Evolutionary conservation across 2,329 filamentous ascomycete species (phyloP).

Genomic region (Colletotrichum sp.): DNA sequence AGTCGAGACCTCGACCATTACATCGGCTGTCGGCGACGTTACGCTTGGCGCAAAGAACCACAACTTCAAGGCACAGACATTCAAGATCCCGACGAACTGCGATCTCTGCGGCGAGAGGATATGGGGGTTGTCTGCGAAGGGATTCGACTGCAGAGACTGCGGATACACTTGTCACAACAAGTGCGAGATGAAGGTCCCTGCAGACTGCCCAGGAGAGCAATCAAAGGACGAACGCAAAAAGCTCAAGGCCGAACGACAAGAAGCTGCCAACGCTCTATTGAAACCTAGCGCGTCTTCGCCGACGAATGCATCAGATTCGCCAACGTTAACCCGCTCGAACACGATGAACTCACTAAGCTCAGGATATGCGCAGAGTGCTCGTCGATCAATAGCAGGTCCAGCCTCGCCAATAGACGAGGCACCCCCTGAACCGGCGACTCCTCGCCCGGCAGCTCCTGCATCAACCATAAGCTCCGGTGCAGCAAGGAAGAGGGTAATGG

Average conservation of each 20-base stretch:
- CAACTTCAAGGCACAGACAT: slow-evolving; percentile 98
- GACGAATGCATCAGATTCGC: slow-evolving; percentile 63
- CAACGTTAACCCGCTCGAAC: slow-evolving; percentile 76
- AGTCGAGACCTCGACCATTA: slow-evolving; percentile 92
- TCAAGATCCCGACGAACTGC: slow-evolving; percentile 99
- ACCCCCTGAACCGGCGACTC: slow-evolving; percentile 38
- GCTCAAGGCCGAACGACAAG: slow-evolving; percentile 85
- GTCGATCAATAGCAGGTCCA: slow-evolving; percentile 71
- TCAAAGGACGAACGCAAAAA: slow-evolving; percentile 96
- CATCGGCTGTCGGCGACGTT: slow-evolving; percentile 88
- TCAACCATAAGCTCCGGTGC: slow-evolving; percentile 29
- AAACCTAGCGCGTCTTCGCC: slow-evolving; percentile 42
- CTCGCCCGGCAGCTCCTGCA: slow-evolving; percentile 25
- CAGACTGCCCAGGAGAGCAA: slow-evolving; percentile 93
- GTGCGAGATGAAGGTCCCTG: slow-evolving; percentile 98
- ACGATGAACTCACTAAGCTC: slow-evolving; percentile 92
- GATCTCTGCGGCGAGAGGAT: slow-evolving; percentile 96
- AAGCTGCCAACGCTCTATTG: slow-evolving; percentile 69
- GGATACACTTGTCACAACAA: slow-evolving; percentile 99
- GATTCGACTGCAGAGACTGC: slow-evolving; percentile 94
- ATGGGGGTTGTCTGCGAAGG: slow-evolving; percentile 96
- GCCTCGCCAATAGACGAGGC: slow-evolving; percentile 57
- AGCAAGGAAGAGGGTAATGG: slow-evolving; percentile 73
- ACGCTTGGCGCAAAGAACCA: slow-evolving; percentile 93
- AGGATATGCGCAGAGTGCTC: slow-evolving; percentile 81